Evolutionary conservation across 495 filamentous ascomycete genomes (phyloP).

Genomic region (Antarctomyces pellizariae): DNA sequence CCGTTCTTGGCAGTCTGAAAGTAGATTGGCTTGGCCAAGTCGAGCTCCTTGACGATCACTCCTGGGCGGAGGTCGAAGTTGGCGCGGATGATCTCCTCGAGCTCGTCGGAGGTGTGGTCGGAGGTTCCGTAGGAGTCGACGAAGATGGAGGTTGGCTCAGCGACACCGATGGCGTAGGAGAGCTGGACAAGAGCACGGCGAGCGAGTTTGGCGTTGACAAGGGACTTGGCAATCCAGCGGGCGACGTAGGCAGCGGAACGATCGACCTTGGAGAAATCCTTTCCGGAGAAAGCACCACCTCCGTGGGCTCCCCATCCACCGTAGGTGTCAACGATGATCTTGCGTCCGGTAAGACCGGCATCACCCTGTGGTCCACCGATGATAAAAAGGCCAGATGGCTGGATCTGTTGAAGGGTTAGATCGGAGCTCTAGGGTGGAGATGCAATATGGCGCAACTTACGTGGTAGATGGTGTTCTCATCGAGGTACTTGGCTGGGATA

Average conservation of each 20-base stretch:
- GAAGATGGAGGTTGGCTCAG: slow-evolving; percentile 83
- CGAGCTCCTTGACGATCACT: slow-evolving; percentile 94
- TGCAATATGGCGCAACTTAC: slow-evolving; percentile 23
- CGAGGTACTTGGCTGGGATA: slow-evolving; percentile 78
- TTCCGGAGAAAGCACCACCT: slow-evolving; percentile 98
- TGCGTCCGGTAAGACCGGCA: slow-evolving; percentile 93
- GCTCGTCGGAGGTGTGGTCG: slow-evolving; percentile 45
- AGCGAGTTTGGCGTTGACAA: slow-evolving; percentile 68
- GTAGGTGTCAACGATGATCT: slow-evolving; percentile 99
- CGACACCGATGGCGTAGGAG: slow-evolving; percentile 96
- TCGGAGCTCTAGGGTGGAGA: not conserved
- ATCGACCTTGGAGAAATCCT: slow-evolving; percentile 99
- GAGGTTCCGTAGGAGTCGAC: slow-evolving; percentile 73
- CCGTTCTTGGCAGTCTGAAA: slow-evolving; percentile 96
- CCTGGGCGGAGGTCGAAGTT: slow-evolving; percentile 97
- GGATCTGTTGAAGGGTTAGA: slow-evolving; percentile 31
- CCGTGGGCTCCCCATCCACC: slow-evolving; percentile 99
- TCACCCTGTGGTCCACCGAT: slow-evolving; percentile 98
- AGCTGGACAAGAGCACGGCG: slow-evolving; percentile 90
- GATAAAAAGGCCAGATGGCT: slow-evolving; percentile 96
- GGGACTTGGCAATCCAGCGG: slow-evolving; percentile 96
- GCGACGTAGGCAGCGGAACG: slow-evolving; percentile 92
- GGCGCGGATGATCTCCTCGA: slow-evolving; percentile 75
- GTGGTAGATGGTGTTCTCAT: slow-evolving; percentile 85
- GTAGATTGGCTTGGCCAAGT: slow-evolving; percentile 92